Base-by-base conservation (phyloP, 176 grass and related monocot genomes). In the Echinochloa phyllopogon region DNA sequence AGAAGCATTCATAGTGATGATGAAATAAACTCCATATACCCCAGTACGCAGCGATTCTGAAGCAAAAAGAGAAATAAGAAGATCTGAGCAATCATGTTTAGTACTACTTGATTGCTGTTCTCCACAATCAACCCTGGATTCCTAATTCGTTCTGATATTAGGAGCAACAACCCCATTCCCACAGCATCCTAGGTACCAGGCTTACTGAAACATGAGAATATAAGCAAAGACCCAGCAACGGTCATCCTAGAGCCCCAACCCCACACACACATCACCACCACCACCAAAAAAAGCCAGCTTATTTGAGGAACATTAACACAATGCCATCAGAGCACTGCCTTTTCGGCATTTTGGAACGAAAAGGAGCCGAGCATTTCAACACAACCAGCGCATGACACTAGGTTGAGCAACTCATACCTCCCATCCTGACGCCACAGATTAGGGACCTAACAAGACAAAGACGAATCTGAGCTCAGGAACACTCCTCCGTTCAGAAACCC, bases 401-500 rank as follows among this genome's bases (percentile, higher is more conserved):
- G 48, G n/a, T 36, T 56, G 18, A 45, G 73, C 63, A 36, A 10
- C 25, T 21, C 69, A 61, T 66, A 81, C 87, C 87, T 81, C 69
- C 48, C 82, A 69, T 78, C 65, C 74, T 13, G 50, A 39, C 16
- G 59, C 40, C 10, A 39, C 67, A 44, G 5, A 41, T 11, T 23
- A 74, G 23, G 41, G 53, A 63, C 39, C 38, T 27, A 5, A 16
- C 64, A 40, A 49, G 13, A n/a, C 25, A 38, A 17, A 17, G 17
- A 57, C 69, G 59, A 87, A 74, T 74, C 45, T 87, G 59, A 66
- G 59, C 69, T 57, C 45, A 20, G 72, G 68, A 67, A 63, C 40
- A 42, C 68, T 14, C 51, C 24, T 39, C 29, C 16, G 3, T 24
- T 73, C 13, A 44, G 42, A 73, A 47, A 51, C 2, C 42, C 58